Evolutionary conservation across 2,329 filamentous ascomycete species (phyloP), one percentile per base, ranked within the genome.

Genomic region (Fusarium austroafricanum): DNA sequence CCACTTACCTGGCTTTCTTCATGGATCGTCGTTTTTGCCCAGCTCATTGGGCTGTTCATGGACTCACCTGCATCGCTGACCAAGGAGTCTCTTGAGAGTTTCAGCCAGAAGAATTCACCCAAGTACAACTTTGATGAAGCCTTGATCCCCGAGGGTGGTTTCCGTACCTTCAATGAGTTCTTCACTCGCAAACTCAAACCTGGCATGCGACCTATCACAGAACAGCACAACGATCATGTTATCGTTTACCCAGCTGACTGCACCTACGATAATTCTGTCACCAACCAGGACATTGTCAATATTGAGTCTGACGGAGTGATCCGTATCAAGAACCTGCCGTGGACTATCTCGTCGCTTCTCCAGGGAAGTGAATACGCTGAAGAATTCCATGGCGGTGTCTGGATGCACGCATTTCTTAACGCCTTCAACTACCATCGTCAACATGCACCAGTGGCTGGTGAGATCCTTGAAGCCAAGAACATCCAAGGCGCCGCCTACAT

Each of bases 391-490:
- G 57, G 57, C 1, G 55, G 57, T 21, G 38, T 61, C 2, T 61
- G 55, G 55, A 61, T 61, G 57, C 55, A 61, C 4, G 55, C 55
- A 3, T 61, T 61, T 15, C 55, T 61, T 10, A 61, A 61, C 55
- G 60, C 57, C 3, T 61, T 61, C 38, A 61, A 61, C 11, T 61
- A 61, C 1, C 57, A 61, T 7, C 55, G 55, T 1, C 55, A 60
- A 0, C 55, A 61, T 11, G 57, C 57, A 1, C 55, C 44, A 17
- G 57, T 61, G 2, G 21, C 55, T 2, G 57, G 55, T 2, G n/a
- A 38, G 14, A 44, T 61, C 1, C n/a, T 61, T 9, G 57, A 61
- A 4, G 55, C 57, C 1, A 37, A 61, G 29, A 61, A 60, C n/a
- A 61, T 61, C 1, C 55, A 61, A n/a, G 57, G 57, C 0, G 57